These are phyloP conservation scores for Termitomyces bulborhizus DNA, from an alignment of 768 basidiomycete genomes.

Conservation along the genomic window DNA sequence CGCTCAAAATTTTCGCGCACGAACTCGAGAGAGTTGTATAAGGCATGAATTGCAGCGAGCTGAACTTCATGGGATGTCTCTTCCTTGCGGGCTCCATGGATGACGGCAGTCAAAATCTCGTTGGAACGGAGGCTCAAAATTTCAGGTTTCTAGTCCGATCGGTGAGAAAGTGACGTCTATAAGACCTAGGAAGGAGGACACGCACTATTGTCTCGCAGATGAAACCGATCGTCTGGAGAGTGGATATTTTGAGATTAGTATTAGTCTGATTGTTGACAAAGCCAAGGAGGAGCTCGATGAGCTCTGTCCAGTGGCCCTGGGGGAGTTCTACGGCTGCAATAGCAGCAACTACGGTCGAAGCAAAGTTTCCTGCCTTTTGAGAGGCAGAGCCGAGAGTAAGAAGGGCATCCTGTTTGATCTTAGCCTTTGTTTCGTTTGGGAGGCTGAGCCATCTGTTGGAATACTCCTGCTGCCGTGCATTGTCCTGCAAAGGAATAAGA, in stretches of 20 bases:
- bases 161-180: constrained; percentile 7
- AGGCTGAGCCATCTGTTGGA: constrained; percentile 80
- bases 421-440: constrained; percentile 54
- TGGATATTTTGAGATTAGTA: constrained; percentile 74
- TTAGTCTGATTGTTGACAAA: constrained; percentile 77
- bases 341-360: constrained; percentile 91
- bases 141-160: constrained; percentile 75
- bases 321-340: constrained; percentile 93
- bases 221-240: constrained; percentile 92
- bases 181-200: constrained; percentile 15
- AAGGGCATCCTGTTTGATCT: constrained; percentile 87
- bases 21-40: constrained; percentile 95
- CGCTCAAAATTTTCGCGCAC: constrained; percentile 97
- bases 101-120: constrained; percentile 96
- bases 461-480: constrained; percentile 67
- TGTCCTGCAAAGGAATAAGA: constrained; percentile 46
- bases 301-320: constrained; percentile 79
- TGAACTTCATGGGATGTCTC: constrained; percentile 90
- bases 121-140: constrained; percentile 86
- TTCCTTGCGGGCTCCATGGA: constrained; percentile 96
- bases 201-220: constrained; percentile 96
- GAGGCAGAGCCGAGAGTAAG: constrained; percentile 71
- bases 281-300: constrained; percentile 82
- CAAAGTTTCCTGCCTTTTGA: constrained; percentile 74
- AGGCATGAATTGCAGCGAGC: constrained; percentile 84